Conservation (phyloP, 441 rosid species). For the Brassica hybrid region DNA sequence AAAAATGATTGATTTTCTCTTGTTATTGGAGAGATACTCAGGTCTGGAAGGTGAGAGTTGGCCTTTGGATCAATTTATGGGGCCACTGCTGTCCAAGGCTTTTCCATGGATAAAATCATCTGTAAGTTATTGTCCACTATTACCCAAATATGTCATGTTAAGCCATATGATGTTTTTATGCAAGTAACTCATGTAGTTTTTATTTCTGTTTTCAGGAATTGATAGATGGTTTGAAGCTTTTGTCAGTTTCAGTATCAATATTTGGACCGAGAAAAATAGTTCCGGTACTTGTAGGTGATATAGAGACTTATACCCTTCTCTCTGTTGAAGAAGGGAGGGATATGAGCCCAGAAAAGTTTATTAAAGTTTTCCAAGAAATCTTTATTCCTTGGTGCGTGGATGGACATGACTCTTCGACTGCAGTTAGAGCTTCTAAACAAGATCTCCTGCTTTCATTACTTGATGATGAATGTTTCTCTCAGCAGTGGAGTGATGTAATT, state of each 20-base stretch:
- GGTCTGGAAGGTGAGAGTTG: conserved; percentile 67
- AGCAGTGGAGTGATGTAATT: conserved; percentile 76
- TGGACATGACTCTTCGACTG: conserved; percentile 52
- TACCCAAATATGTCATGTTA: conserved; percentile 13
- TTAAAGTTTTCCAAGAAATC: conserved; percentile 62
- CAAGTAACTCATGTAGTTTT: conserved; percentile 7
- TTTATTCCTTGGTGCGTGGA: conserved; percentile 89
- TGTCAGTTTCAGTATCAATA: conserved; percentile 65
- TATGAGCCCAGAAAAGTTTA: conserved; percentile 52
- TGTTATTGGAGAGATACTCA: conserved; percentile 55
- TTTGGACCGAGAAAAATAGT: conserved; percentile 80
- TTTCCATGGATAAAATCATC: conserved; percentile 73
- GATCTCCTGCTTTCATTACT: conserved; percentile 84
- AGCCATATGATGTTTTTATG: conserved; percentile 5
- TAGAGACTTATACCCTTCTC: conserved; percentile 38
- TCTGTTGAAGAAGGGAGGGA: conserved; percentile 47
- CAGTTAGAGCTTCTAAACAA: conserved; percentile 48
- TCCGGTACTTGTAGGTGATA: conserved; percentile 45
- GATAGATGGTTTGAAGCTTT: conserved; percentile 72
- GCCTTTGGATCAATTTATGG: conserved; percentile 73
- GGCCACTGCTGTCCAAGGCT: conserved; percentile 72
- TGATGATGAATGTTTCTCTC: conserved; percentile 74
- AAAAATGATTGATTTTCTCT: conserved; percentile 70
- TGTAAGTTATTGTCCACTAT: conserved; percentile 61
- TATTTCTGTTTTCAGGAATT: conserved; percentile 60